Evolutionary conservation across 2,329 filamentous ascomycete genomes (phyloP), one percentile per base, ranked within the genome.

Genomic region (Xylariomycetidae sp.): DNA sequence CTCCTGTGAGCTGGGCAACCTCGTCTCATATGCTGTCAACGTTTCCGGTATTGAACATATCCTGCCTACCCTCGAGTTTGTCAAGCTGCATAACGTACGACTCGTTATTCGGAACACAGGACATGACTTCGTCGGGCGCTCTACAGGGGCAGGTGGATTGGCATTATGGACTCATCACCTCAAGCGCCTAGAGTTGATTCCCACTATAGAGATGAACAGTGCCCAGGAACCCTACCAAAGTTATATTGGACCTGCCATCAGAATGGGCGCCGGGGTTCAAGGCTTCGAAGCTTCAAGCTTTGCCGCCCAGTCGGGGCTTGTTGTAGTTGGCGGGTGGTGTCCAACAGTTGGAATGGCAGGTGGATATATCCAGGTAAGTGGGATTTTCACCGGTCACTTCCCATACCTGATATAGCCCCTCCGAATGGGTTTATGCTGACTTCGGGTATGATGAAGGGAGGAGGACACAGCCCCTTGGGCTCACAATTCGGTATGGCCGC

Each of bases 91-190:
- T n/a, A 62, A 62, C 31, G 44, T 68, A n/a, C 59, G 66, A 1
- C 49, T 67, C 2, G 60, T 62, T 3, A 56, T 69, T 35, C 63
- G 60, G 34, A 65, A 65, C 31, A 67, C 65, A 3, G 66, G 66
- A 2, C 64, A 69, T 46, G 63, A 67, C 26, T 50, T 66, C 33
- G 39, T 56, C 3, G 54, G 61, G 6, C 45, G 52, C 26, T 56
- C 51, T 6, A 50, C 51, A 6, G 57, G 53, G 6, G 48, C 45
- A 3, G 53, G 54, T 12, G 51, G 46, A 4, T 45, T 62, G 14
- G 45, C 49, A 3, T 31, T 59, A 10, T 54, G 57, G 54, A 54
- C 51, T 23, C 50, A 61, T 28, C 40, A 55, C 33, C 38, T 61
- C 9, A 54, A 57, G 38, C 29, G 39, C 17, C 50, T 50, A 22